Evolutionary conservation across 768 basidiomycete genomes (phyloP).

Genomic region (Lyophyllum semitale): DNA sequence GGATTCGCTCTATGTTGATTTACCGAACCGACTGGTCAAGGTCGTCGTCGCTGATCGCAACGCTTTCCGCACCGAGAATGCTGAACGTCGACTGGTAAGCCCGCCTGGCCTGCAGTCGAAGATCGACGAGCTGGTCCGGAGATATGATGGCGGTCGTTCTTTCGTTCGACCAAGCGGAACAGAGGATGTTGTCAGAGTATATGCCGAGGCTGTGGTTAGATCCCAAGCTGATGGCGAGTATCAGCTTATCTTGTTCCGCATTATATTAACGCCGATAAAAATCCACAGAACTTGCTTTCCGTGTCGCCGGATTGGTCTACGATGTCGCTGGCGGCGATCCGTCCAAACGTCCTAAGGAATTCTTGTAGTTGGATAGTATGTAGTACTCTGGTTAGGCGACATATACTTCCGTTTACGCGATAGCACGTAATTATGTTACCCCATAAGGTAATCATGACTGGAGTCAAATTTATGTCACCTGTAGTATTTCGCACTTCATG

Average conservation of each 20-base stretch:
- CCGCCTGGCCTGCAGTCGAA: conserved; percentile 79
- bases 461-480: not conserved
- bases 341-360: conserved; percentile 75
- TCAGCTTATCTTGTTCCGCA: not conserved
- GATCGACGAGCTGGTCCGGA: conserved; percentile 79
- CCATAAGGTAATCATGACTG: not conserved
- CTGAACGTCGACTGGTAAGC: conserved; percentile 83
- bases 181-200: conserved; percentile 97
- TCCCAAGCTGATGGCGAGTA: conserved; percentile 77
- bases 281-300: conserved; percentile 75
- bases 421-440: conserved; percentile 30
- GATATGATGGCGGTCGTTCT: conserved; percentile 81
- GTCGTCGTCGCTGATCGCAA: conserved; percentile 83
- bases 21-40: conserved; percentile 94
- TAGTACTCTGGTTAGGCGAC: not conserved
- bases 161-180: conserved; percentile 98
- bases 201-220: conserved; percentile 83
- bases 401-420: conserved; percentile 24
- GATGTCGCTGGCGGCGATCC: conserved; percentile 83
- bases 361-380: conserved; percentile 44
- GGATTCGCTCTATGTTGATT: conserved; percentile 91
- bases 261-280: not conserved
- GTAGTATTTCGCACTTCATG: not conserved
- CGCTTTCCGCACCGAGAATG: conserved; percentile 88
- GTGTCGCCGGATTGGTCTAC: conserved; percentile 83